phyloP scores from a whole-genome alignment of 2,329 filamentous ascomycete genomes.

The Diplodia mutila region DNA sequence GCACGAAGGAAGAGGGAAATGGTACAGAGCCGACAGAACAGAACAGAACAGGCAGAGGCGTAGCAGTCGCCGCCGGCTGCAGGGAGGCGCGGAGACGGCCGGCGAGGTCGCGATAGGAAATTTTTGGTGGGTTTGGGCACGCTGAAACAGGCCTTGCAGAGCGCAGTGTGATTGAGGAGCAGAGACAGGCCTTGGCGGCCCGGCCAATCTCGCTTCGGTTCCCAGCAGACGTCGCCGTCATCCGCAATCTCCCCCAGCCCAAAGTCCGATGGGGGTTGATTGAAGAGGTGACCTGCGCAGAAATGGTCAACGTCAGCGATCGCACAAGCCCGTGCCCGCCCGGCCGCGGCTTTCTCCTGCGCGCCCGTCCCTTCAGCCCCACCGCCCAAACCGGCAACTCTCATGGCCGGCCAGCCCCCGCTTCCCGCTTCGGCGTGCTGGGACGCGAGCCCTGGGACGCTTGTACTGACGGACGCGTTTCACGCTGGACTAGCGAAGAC shows the following conservation, averaged over 20 bases:
- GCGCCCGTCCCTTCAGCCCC: constrained; percentile 8
- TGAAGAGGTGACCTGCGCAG: constrained; percentile 10
- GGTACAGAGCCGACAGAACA: neutral
- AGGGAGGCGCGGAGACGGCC: neutral
- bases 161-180: constrained; percentile 23
- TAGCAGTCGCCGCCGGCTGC: neutral
- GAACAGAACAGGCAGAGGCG: constrained; percentile 1
- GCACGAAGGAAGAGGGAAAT: neutral
- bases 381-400: neutral
- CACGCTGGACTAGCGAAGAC: constrained; percentile 20
- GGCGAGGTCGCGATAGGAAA: constrained; percentile 5
- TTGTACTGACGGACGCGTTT: constrained; percentile 17
- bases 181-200: constrained; percentile 17
- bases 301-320: constrained; percentile 20
- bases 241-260: constrained; percentile 23
- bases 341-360: neutral
- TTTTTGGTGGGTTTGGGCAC: constrained; percentile 14
- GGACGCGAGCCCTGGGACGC: constrained; percentile 19
- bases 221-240: constrained; percentile 8
- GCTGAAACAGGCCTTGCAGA: constrained; percentile 23
- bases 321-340: constrained; percentile 8
- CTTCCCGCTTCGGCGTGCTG: constrained; percentile 24
- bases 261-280: constrained; percentile 17
- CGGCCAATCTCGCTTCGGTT: constrained; percentile 26
- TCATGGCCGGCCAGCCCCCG: constrained; percentile 11